Conservation (phyloP, 2,329 filamentous ascomycete genomes). For the Orbilia brochopaga region DNA sequence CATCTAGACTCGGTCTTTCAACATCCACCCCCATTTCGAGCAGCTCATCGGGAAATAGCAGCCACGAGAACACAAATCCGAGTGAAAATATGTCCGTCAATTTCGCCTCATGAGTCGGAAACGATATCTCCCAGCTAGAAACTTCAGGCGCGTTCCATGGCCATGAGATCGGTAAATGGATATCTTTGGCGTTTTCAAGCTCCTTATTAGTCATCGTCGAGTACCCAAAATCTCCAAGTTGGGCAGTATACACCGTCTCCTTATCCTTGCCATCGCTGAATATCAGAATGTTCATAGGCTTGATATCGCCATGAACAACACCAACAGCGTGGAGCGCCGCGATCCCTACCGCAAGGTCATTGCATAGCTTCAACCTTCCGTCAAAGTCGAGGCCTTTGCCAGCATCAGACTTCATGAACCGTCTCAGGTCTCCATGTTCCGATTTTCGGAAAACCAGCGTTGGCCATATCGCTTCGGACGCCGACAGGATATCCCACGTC, state of each 20-base stretch:
- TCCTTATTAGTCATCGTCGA: conserved; percentile 9
- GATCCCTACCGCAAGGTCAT: conserved; percentile 37
- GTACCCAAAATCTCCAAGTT: conserved; percentile 21
- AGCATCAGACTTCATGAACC: conserved; percentile 3
- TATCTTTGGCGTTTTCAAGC: background rate
- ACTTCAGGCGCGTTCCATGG: conserved; percentile 51
- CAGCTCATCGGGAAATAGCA: conserved; percentile 30
- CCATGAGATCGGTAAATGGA: conserved; percentile 28
- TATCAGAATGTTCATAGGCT: conserved; percentile 48
- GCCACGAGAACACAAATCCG: conserved; percentile 47
- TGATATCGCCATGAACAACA: conserved; percentile 52
- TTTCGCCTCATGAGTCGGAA: conserved; percentile 20
- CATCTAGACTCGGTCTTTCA: background rate
- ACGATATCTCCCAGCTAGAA: background rate
- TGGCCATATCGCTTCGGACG: conserved; percentile 13
- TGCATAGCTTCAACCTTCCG: conserved; percentile 9
- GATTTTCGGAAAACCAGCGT: conserved; percentile 10
- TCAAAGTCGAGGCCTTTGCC: background rate
- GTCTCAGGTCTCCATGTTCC: conserved; percentile 14
- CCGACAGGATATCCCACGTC: conserved; percentile 35
- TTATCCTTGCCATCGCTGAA: conserved; percentile 21
- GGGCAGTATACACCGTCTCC: conserved; percentile 8
- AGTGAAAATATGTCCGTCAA: conserved; percentile 50
- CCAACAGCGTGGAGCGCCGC: conserved; percentile 30
- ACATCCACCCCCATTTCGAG: conserved; percentile 7